Evolutionary conservation across 2,329 filamentous ascomycete genomes (phyloP).

Genomic region (Thelonectria discophora): DNA sequence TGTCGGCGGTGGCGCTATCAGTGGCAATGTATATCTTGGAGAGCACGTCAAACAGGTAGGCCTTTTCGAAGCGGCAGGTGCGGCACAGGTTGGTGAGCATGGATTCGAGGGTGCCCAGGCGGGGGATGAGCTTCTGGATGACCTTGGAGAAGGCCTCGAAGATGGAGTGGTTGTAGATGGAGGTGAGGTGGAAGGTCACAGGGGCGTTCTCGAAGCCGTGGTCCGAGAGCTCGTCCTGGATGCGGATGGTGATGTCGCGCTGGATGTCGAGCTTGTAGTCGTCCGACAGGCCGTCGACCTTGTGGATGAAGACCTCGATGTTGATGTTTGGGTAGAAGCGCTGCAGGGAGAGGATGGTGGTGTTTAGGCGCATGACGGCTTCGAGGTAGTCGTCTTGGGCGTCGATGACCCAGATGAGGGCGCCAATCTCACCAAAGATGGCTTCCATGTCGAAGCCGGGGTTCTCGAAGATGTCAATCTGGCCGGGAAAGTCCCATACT

Average conservation of each 20-base stretch:
- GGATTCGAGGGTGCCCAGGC: slow-evolving; percentile 90
- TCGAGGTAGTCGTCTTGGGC: slow-evolving; percentile 98
- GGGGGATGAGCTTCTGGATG: slow-evolving; percentile 95
- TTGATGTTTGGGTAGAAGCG: slow-evolving; percentile 92
- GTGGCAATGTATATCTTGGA: slow-evolving; percentile 99
- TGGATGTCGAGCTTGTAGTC: slow-evolving; percentile 97
- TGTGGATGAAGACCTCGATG: slow-evolving; percentile 98
- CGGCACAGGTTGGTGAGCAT: slow-evolving; percentile 93
- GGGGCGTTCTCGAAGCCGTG: slow-evolving; percentile 92
- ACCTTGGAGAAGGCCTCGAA: slow-evolving; percentile 99
- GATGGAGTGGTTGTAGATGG: slow-evolving; percentile 98
- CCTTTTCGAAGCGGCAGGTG: slow-evolving; percentile 95
- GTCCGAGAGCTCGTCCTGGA: slow-evolving; percentile 95
- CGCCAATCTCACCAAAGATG: slow-evolving; percentile 93
- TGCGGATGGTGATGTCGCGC: slow-evolving; percentile 94
- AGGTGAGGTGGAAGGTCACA: slow-evolving; percentile 94
- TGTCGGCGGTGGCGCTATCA: slow-evolving; percentile 90
- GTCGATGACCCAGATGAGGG: slow-evolving; percentile 98
- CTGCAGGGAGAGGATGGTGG: slow-evolving; percentile 88
- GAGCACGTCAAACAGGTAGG: slow-evolving; percentile 95
- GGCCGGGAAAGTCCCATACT: slow-evolving; percentile 96
- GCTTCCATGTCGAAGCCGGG: slow-evolving; percentile 89
- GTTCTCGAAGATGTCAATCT: slow-evolving; percentile 88
- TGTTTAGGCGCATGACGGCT: slow-evolving; percentile 85
- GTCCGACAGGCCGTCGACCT: slow-evolving; percentile 96